A percentile compares a stretch with the other conserved stretches of the same genome.
Evolutionary conservation across 352 stramenopile species (phyloP).

Genomic region (Pythium angustatum): DNA sequence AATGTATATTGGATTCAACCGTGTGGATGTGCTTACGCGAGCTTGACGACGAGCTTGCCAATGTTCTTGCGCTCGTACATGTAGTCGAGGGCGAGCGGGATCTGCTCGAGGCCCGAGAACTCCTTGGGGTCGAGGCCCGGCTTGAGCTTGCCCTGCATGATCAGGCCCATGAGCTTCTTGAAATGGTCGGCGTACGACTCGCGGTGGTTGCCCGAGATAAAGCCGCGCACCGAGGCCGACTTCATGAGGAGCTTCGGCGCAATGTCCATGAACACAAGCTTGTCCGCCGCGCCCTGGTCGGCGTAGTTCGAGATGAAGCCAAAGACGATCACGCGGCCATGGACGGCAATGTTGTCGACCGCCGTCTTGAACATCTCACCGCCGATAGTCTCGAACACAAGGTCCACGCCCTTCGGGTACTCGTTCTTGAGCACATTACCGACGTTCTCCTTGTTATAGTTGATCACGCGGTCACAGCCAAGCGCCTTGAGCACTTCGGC

Average conservation of each 20-base stretch:
- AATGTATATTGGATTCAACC: neutral
- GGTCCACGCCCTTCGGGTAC: slow-evolving; percentile 65
- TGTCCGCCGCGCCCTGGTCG: slow-evolving; percentile 29
- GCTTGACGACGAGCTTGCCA: slow-evolving; percentile 80
- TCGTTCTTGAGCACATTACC: slow-evolving; percentile 60
- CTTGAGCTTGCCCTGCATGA: slow-evolving; percentile 54
- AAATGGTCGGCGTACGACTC: slow-evolving; percentile 46
- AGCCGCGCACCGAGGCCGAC: slow-evolving; percentile 43
- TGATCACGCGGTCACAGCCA: slow-evolving; percentile 78
- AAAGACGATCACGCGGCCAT: slow-evolving; percentile 63
- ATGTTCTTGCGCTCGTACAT: slow-evolving; percentile 80
- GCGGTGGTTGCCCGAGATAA: slow-evolving; percentile 39
- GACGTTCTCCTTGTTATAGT: slow-evolving; percentile 82
- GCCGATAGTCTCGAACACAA: slow-evolving; percentile 69
- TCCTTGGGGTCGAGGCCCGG: slow-evolving; percentile 45
- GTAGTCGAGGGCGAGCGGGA: slow-evolving; percentile 66
- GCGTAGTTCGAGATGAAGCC: slow-evolving; percentile 55
- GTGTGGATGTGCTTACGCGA: slow-evolving; percentile 28
- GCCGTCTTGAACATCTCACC: slow-evolving; percentile 52
- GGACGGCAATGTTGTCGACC: slow-evolving; percentile 57
- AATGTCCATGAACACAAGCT: slow-evolving; percentile 19
- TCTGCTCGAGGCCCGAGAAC: slow-evolving; percentile 60
- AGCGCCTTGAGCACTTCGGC: slow-evolving; percentile 71
- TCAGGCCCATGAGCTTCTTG: slow-evolving; percentile 47
- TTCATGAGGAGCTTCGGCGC: slow-evolving; percentile 32